A percentile compares a stretch with the other conserved stretches of the same genome.
phyloP scores from a whole-genome alignment of 805 yeast genomes.

The Sugiyamaella boreocaroliniensis region DNA sequence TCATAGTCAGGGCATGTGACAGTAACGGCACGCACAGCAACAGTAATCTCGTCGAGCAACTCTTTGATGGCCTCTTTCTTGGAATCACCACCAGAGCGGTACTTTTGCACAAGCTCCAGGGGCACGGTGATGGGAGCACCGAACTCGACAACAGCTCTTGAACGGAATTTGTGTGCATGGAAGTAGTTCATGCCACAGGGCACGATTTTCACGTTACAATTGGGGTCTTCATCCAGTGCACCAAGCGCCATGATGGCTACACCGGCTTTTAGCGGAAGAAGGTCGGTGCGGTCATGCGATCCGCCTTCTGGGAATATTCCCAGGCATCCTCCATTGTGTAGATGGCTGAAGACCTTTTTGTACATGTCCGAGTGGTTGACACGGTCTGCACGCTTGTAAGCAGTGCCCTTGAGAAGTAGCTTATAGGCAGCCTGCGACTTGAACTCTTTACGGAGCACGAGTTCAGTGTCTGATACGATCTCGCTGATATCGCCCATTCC shows the following conservation, averaged over 20 bases:
- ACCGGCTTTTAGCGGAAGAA: slow-evolving; percentile 92
- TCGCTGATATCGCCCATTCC: slow-evolving; percentile 70
- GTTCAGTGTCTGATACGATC: slow-evolving; percentile 64
- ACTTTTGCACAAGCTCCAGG: slow-evolving; percentile 54
- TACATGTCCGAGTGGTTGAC: slow-evolving; percentile 84
- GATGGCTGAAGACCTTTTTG: slow-evolving; percentile 74
- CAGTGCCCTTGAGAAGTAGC: slow-evolving; percentile 46
- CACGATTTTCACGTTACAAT: slow-evolving; percentile 74
- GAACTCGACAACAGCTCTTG: slow-evolving; percentile 91
- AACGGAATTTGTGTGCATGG: slow-evolving; percentile 91
- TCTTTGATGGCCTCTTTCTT: slow-evolving; percentile 69
- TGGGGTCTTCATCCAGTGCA: slow-evolving; percentile 73
- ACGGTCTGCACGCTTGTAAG: slow-evolving; percentile 68
- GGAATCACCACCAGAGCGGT: slow-evolving; percentile 53
- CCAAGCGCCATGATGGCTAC: slow-evolving; percentile 98
- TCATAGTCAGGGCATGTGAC: slow-evolving; percentile 86
- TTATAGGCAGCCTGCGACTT: slow-evolving; percentile 38
- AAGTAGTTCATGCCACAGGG: slow-evolving; percentile 98
- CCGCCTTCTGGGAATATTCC: slow-evolving; percentile 99
- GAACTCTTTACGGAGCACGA: slow-evolving; percentile 65
- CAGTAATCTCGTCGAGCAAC: slow-evolving; percentile 60
- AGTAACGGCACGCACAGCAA: slow-evolving; percentile 75
- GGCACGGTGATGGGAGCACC: slow-evolving; percentile 77
- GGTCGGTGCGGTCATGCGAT: slow-evolving; percentile 88
- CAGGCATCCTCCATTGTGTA: slow-evolving; percentile 70